These are phyloP conservation scores for Sarocladiaceae sp. DNA, from an alignment of 2,329 filamentous ascomycete genomes.

Conservation along the genomic window DNA sequence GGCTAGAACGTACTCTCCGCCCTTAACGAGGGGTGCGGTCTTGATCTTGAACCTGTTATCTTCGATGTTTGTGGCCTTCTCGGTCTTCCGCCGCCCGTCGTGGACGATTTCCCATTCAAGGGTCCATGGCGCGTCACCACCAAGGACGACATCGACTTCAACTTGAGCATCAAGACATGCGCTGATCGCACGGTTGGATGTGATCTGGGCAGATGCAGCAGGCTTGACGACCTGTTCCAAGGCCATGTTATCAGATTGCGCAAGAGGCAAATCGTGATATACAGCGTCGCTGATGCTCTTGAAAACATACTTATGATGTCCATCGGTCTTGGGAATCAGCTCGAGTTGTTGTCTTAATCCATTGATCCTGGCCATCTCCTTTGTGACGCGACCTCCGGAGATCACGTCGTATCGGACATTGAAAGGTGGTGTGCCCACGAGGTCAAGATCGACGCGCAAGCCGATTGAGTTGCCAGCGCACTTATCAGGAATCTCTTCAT, in stretches of 20 bases:
- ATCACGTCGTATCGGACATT: constrained; percentile 72
- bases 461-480: constrained; percentile 93
- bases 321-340: constrained; percentile 74
- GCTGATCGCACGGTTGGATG: constrained; percentile 48
- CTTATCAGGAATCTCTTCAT: constrained; percentile 86
- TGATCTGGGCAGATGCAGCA: constrained; percentile 74
- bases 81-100: constrained; percentile 75
- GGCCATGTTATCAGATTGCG: constrained; percentile 54
- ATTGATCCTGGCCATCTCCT: constrained; percentile 54
- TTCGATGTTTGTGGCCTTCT: constrained; percentile 60
- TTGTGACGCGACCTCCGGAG: constrained; percentile 42
- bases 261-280: constrained; percentile 64
- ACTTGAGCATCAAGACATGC: constrained; percentile 82
- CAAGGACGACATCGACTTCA: constrained; percentile 67
- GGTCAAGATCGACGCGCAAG: constrained; percentile 79
- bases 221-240: constrained; percentile 92
- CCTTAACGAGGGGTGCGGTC: constrained; percentile 69
- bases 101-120: constrained; percentile 92
- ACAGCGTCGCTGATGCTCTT: constrained; percentile 75
- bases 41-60: constrained; percentile 63
- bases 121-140: constrained; percentile 81
- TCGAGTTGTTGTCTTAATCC: constrained; percentile 80
- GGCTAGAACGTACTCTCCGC: constrained; percentile 86
- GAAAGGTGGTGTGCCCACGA: constrained; percentile 92
- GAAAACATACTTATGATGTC: constrained; percentile 84